phyloP scores from a whole-genome alignment of 805 yeast genomes.

The Barnettozyma vustinii region DNA sequence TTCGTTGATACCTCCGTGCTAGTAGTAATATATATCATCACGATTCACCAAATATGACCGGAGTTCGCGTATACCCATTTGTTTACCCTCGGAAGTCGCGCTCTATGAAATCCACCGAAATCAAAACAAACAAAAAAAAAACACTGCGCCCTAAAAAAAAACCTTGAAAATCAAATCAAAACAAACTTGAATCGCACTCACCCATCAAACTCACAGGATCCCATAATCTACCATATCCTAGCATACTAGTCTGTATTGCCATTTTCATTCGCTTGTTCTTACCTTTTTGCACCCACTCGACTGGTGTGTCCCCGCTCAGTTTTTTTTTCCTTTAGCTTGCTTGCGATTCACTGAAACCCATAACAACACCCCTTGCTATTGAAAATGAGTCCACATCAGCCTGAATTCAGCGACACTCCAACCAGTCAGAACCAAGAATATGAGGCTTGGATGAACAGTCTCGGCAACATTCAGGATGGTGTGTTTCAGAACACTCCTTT shows the following conservation, averaged over 20 bases:
- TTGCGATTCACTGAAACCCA: background rate
- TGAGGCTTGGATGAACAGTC: constrained; percentile 24
- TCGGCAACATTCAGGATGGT: constrained; percentile 24
- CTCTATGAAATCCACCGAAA: background rate
- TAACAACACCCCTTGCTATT: background rate
- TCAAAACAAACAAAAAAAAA: constrained; percentile 7
- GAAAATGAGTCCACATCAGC: background rate
- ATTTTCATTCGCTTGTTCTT: background rate
- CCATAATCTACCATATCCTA: background rate
- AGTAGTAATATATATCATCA: too few species aligned
- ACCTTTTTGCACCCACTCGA: background rate
- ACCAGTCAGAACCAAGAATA: constrained; percentile 19
- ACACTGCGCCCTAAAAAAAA: background rate
- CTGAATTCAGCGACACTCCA: background rate
- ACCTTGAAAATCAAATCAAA: background rate
- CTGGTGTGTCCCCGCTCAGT: background rate
- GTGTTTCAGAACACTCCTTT: constrained; percentile 24
- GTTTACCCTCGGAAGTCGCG: constrained; percentile 5
- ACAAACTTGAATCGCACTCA: background rate
- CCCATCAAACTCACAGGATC: background rate
- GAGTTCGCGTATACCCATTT: background rate
- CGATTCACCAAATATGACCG: background rate
- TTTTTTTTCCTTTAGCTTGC: background rate
- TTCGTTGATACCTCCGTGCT: too few species aligned
- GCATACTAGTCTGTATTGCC: background rate